Evolutionary conservation across 2,329 filamentous ascomycete species (phyloP), one percentile per base, ranked within the genome.

Genomic region (Didymella arachidicola): DNA sequence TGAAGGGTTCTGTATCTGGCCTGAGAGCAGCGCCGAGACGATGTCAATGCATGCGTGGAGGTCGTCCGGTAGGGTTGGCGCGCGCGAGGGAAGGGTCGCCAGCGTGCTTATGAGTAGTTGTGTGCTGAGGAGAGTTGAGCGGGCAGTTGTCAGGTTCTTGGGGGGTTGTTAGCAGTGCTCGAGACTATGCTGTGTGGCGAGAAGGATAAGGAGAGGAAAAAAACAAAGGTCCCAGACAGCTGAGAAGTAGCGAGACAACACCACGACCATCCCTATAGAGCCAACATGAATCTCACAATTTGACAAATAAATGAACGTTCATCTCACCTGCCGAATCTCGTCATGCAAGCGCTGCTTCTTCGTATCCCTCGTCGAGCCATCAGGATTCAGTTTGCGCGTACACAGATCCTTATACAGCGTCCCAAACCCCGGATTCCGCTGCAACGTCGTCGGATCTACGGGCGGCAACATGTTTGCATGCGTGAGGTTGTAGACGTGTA

Each of bases 381-480:
- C 77, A 1, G 64, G 45, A 53, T 80, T 79, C 5, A 82, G 63
- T 65, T 79, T 80, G 46, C 78, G 75, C 0, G 72, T 69, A 44
- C 74, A 76, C 0, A 83, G 66, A 61, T 82, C 79, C 44, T 78
- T 75, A 66, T 82, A 81, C 1, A 83, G 67, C 0, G 75, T 68
- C 16, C 79, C 78, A 53, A 83, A 82, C 32, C 76, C 78, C 0
- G 80, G 78, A 52, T 82, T 81, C 0, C 72, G 69, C 25, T 77
- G 64, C 0, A 80, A 58, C 0, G 77, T 64, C 1, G 59, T 58
- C 0, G 76, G 72, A 26, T 80, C 73, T 1, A 81, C 68, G 22
- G 78, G 79, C 1, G 79, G 79, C 6, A 80, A 65, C 79, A 82
- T 81, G 16, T 11, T 64, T 19, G 12, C 10, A 27, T 18, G 18